Conservation (phyloP, 495 filamentous ascomycete species). For the Usnea hakonensis region DNA sequence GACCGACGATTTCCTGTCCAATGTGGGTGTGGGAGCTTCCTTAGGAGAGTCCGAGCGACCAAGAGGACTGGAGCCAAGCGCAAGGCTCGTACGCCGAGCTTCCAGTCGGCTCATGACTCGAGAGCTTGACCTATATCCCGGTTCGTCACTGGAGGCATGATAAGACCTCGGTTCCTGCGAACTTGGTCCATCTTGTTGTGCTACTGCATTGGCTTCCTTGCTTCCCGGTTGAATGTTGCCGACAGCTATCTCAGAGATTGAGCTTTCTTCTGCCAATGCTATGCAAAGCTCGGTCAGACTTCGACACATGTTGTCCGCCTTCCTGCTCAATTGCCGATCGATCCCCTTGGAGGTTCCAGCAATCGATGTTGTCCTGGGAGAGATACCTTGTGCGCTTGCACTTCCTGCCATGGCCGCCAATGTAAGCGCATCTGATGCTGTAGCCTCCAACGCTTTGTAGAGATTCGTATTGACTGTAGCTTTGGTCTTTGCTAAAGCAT, state of each 20-base stretch:
- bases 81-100: slow-evolving; percentile 57
- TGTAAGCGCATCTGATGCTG: slow-evolving; percentile 70
- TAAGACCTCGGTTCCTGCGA: slow-evolving; percentile 32
- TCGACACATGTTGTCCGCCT: slow-evolving; percentile 87
- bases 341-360: slow-evolving; percentile 50
- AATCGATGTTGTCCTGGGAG: slow-evolving; percentile 55
- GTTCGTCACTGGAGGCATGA: slow-evolving; percentile 40
- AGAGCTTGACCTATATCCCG: slow-evolving; percentile 45
- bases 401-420: slow-evolving; percentile 67
- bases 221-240: slow-evolving; percentile 25
- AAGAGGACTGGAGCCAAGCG: slow-evolving; percentile 37
- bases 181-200: slow-evolving; percentile 27
- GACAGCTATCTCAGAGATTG: neutral
- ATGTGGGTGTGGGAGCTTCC: slow-evolving; percentile 33
- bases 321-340: slow-evolving; percentile 77
- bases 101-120: slow-evolving; percentile 65
- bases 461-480: slow-evolving; percentile 57
- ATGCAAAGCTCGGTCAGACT: slow-evolving; percentile 89
- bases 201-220: slow-evolving; percentile 24
- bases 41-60: slow-evolving; percentile 22
- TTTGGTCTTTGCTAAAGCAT: slow-evolving; percentile 72
- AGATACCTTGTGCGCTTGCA: slow-evolving; percentile 44
- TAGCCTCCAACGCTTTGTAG: slow-evolving; percentile 72
- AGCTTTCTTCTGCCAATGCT: slow-evolving; percentile 58
- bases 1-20: slow-evolving; percentile 41